Conservation (phyloP, 2,329 filamentous ascomycete species). For the Coniochaeta sp. region DNA sequence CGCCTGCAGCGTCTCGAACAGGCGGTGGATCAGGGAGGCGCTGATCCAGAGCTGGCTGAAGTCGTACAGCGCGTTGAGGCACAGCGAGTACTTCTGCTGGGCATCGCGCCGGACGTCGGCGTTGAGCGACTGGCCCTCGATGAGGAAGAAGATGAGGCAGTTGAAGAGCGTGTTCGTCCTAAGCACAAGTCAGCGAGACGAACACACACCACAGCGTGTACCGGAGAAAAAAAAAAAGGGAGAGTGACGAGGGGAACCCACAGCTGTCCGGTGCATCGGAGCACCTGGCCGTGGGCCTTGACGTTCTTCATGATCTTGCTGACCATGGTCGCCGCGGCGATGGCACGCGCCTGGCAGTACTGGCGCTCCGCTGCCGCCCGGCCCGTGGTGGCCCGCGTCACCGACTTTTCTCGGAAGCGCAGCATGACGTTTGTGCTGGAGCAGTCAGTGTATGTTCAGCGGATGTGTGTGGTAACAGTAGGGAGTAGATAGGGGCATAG, state of each 20-base stretch:
- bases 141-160: conserved; percentile 9
- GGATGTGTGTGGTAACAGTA: not conserved
- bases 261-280: conserved; percentile 9
- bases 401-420: conserved; percentile 9
- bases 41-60: conserved; percentile 10
- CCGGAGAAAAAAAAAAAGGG: not conserved
- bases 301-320: conserved; percentile 9
- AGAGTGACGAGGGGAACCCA: not conserved
- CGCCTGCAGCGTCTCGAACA: conserved; percentile 8
- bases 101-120: conserved; percentile 6
- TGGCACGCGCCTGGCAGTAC: conserved; percentile 6
- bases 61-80: conserved; percentile 9
- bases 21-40: conserved; percentile 8
- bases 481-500: no score
- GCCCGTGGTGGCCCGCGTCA: conserved; percentile 2
- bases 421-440: conserved; percentile 10
- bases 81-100: conserved; percentile 8
- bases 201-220: not conserved
- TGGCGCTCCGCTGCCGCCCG: conserved; percentile 3
- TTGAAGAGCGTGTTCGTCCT: conserved; percentile 9
- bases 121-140: conserved; percentile 6
- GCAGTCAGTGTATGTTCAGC: not conserved
- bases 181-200: not conserved
- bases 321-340: conserved; percentile 10
- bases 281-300: conserved; percentile 6